Conservation (phyloP, 2,329 filamentous ascomycete genomes). For the Scorias spongiosa region DNA sequence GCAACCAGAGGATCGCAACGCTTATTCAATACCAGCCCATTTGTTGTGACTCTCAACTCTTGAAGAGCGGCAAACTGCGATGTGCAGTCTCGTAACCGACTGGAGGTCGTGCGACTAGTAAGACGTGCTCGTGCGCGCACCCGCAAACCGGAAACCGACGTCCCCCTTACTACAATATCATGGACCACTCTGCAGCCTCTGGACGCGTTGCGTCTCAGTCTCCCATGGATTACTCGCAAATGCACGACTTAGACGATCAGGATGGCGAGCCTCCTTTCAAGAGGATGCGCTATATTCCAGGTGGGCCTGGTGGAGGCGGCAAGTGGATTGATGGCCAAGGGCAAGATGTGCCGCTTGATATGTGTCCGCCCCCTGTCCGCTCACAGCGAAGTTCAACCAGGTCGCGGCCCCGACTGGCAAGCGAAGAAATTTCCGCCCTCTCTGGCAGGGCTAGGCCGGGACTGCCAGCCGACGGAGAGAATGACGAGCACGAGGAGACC, state of each 20-base stretch:
- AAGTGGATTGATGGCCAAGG: slow-evolving; percentile 64
- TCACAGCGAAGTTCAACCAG: slow-evolving; percentile 17
- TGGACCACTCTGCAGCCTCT: slow-evolving; percentile 13
- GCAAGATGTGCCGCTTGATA: slow-evolving; percentile 35
- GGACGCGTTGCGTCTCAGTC: slow-evolving; percentile 16
- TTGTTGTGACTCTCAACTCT: too few species aligned
- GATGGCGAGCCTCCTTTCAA: slow-evolving; percentile 26
- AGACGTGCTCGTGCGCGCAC: too few species aligned
- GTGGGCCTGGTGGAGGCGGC: slow-evolving; percentile 72
- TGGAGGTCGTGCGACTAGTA: too few species aligned
- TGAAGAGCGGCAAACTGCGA: too few species aligned
- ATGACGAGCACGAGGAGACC: slow-evolving; percentile 6
- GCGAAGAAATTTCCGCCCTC: neutral
- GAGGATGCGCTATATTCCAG: slow-evolving; percentile 56
- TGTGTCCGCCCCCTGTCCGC: slow-evolving; percentile 16
- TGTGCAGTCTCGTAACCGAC: too few species aligned
- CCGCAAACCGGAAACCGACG: too few species aligned
- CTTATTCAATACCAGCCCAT: too few species aligned
- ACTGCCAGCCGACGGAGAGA: slow-evolving; percentile 2
- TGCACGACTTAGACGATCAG: slow-evolving; percentile 16
- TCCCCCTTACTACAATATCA: slow-evolving; percentile 2
- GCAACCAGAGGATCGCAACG: too few species aligned
- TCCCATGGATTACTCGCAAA: slow-evolving; percentile 14
- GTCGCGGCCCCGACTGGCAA: neutral
- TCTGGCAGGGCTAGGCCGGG: slow-evolving; percentile 4